These are phyloP conservation scores for Ganoderma multipileum DNA, from an alignment of 1,284 basidiomycete species.

Conservation along the genomic window DNA sequence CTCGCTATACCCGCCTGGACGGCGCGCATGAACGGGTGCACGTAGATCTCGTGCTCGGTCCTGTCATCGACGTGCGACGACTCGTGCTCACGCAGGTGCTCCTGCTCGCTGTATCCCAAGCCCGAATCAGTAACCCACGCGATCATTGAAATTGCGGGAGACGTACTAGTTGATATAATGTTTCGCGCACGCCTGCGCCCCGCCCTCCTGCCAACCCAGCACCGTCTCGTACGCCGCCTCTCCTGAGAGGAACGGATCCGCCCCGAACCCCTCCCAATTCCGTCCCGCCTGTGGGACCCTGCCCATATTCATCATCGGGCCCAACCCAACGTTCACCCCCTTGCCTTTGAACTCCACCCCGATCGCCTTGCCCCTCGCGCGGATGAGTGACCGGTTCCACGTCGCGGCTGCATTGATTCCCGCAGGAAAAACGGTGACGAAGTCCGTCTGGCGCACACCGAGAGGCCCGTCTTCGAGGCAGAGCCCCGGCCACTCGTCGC, in stretches of 20 bases:
- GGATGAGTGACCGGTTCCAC: slow-evolving; percentile 73
- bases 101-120: too few relatives aligned
- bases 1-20: slow-evolving; percentile 80
- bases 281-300: slow-evolving; percentile 72
- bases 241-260: slow-evolving; percentile 77
- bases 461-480: slow-evolving; percentile 68
- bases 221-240: slow-evolving; percentile 80
- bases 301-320: slow-evolving; percentile 76
- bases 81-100: too few relatives aligned
- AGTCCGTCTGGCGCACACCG: slow-evolving; percentile 54
- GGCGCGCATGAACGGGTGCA: slow-evolving; percentile 74
- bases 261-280: slow-evolving; percentile 89
- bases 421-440: slow-evolving; percentile 65
- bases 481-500: slow-evolving; percentile 58
- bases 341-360: slow-evolving; percentile 82
- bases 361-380: slow-evolving; percentile 76
- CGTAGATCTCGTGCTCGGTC: slow-evolving; percentile 78
- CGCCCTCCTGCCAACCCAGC: slow-evolving; percentile 73
- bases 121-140: too few relatives aligned
- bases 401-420: slow-evolving; percentile 64
- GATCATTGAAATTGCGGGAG: too few relatives aligned
- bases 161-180: slow-evolving; percentile 76
- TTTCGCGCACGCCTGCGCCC: slow-evolving; percentile 83
- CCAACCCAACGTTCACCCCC: slow-evolving; percentile 77
- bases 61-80: slow-evolving; percentile 71